Evolutionary conservation across 1,284 basidiomycete genomes (phyloP).

Genomic region (Cerrena zonata): DNA sequence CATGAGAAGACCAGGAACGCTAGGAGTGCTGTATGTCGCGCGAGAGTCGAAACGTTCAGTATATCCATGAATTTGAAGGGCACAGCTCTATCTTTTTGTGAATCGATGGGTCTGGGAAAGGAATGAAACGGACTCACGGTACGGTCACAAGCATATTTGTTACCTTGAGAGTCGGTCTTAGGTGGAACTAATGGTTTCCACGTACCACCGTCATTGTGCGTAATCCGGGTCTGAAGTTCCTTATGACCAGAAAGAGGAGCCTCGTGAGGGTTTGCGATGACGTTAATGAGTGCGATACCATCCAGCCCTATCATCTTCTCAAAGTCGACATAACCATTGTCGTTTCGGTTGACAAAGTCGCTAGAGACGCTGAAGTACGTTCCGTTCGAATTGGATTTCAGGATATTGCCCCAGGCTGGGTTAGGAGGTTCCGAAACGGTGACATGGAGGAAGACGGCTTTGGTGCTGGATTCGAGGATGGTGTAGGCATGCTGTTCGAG

Average conservation of each 20-base stretch:
- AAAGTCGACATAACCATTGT: slow-evolving; percentile 88
- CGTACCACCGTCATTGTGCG: slow-evolving; percentile 92
- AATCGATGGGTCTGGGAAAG: too few relatives aligned
- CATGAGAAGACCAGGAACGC: slow-evolving; percentile 88
- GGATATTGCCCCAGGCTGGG: slow-evolving; percentile 85
- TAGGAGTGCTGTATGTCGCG: slow-evolving; percentile 88
- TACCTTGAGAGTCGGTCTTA: slow-evolving; percentile 68
- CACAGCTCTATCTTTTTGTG: slow-evolving; percentile 66
- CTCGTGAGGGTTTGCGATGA: slow-evolving; percentile 79
- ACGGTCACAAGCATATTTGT: slow-evolving; percentile 65
- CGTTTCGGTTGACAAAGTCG: slow-evolving; percentile 86
- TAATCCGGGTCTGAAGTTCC: slow-evolving; percentile 80
- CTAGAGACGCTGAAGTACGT: slow-evolving; percentile 89
- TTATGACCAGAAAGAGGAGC: slow-evolving; percentile 74
- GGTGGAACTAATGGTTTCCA: slow-evolving; percentile 87
- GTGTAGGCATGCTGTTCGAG: slow-evolving; percentile 90
- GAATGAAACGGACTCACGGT: slow-evolving; percentile 47
- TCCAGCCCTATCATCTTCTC: slow-evolving; percentile 97
- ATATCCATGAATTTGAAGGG: slow-evolving; percentile 90
- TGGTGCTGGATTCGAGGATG: slow-evolving; percentile 89
- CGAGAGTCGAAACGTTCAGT: slow-evolving; percentile 87
- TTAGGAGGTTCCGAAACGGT: slow-evolving; percentile 76
- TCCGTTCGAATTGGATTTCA: slow-evolving; percentile 97
- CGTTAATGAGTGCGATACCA: slow-evolving; percentile 89
- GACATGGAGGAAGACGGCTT: slow-evolving; percentile 90